Percentiles rank a stretch among this genome's conserved stretches.
Evolutionary conservation across 352 stramenopile genomes (phyloP).

Genomic region (Elongisporangium prolatum): DNA sequence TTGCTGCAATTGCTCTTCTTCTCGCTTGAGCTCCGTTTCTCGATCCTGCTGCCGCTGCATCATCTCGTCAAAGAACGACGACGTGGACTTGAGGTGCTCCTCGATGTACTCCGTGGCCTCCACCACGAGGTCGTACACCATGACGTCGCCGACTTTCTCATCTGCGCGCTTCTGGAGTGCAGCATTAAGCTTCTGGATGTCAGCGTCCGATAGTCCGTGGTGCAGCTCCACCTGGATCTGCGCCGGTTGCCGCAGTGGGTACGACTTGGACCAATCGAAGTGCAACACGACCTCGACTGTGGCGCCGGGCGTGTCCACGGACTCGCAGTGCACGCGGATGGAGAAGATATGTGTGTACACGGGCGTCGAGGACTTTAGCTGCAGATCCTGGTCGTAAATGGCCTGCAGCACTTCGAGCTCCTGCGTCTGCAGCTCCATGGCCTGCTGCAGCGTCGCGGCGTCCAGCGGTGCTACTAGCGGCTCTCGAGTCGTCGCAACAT

Average conservation of each 20-base stretch:
- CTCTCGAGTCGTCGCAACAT: background rate
- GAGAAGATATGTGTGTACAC: conserved; percentile 83
- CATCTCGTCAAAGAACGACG: conserved; percentile 88
- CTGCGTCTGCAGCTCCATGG: conserved; percentile 63
- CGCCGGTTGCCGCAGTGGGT: conserved; percentile 58
- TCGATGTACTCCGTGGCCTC: conserved; percentile 79
- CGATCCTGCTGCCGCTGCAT: conserved; percentile 70
- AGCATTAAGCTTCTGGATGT: conserved; percentile 47
- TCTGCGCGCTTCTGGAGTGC: conserved; percentile 53
- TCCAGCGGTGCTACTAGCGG: conserved; percentile 20
- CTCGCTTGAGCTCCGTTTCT: conserved; percentile 56
- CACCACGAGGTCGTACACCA: conserved; percentile 81
- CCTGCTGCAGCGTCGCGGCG: conserved; percentile 34
- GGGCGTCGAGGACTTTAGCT: conserved; percentile 65
- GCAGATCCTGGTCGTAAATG: conserved; percentile 76
- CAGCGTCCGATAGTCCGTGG: conserved; percentile 64
- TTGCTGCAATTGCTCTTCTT: conserved; percentile 43
- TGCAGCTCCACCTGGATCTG: conserved; percentile 67
- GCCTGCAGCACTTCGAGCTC: conserved; percentile 80
- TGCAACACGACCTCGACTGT: conserved; percentile 68
- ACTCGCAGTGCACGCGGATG: conserved; percentile 65
- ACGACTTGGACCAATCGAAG: conserved; percentile 64
- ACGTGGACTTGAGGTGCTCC: conserved; percentile 78
- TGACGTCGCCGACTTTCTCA: conserved; percentile 70
- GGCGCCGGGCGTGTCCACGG: conserved; percentile 19